phyloP scores from a whole-genome alignment of 345 rosid genomes.

The Boechera retrofracta region DNA sequence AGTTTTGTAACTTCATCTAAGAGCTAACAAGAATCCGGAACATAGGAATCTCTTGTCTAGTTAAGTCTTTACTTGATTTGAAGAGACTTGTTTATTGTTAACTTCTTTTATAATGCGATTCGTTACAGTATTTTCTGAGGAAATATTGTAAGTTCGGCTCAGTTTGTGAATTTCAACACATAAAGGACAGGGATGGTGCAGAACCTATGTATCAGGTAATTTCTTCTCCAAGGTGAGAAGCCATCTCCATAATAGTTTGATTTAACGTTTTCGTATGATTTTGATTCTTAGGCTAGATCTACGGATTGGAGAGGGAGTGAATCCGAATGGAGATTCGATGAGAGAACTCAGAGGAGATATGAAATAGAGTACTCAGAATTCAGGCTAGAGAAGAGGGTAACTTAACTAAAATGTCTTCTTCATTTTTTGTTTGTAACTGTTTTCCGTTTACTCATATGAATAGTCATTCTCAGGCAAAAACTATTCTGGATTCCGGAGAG shows the following conservation, averaged over 20 bases:
- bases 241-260: background rate
- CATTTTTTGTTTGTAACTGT: too few relatives aligned
- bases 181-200: background rate
- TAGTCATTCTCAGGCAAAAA: too few relatives aligned
- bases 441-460: too few relatives aligned
- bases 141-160: background rate
- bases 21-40: too few relatives aligned
- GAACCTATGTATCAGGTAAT: slow-evolving; percentile 2
- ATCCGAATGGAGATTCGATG: background rate
- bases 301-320: background rate
- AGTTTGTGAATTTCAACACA: background rate
- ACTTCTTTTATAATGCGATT: background rate
- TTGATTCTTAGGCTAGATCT: background rate
- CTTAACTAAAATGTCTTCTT: background rate
- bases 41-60: background rate
- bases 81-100: too few relatives aligned
- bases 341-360: background rate
- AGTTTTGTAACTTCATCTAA: background rate
- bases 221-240: slow-evolving; percentile 1
- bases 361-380: background rate
- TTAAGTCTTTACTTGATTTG: background rate
- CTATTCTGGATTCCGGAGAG: too few relatives aligned
- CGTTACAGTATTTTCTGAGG: background rate
- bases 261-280: background rate
- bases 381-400: slow-evolving; percentile 14